These are phyloP conservation scores for Boletus austroedulis DNA, from an alignment of 1,284 basidiomycete genomes.

Conservation along the genomic window DNA sequence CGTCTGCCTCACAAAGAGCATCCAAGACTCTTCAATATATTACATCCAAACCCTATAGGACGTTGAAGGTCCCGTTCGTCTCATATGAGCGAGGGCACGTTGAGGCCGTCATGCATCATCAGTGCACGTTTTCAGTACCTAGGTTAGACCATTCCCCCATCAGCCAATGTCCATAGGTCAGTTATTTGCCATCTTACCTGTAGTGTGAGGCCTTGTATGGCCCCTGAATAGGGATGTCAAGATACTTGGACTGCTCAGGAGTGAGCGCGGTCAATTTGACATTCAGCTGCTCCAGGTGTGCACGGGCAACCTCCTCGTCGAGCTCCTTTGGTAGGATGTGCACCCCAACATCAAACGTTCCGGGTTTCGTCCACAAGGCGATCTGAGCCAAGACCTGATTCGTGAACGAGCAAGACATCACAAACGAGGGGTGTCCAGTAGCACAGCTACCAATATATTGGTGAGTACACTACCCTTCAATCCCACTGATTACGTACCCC, in stretches of 20 bases:
- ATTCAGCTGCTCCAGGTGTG: conserved; percentile 88
- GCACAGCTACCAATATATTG: conserved; percentile 52
- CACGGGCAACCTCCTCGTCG: conserved; percentile 98
- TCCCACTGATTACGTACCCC: conserved; percentile 56
- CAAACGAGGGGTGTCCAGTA: conserved; percentile 93
- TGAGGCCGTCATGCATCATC: conserved; percentile 63
- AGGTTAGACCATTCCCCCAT: conserved; percentile 37
- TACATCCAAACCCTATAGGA: conserved; percentile 41
- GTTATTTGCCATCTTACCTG: conserved; percentile 47
- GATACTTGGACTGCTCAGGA: conserved; percentile 82
- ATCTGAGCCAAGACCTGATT: conserved; percentile 99
- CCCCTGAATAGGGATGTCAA: conserved; percentile 86
- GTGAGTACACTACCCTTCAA: neutral
- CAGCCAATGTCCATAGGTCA: conserved; percentile 10
- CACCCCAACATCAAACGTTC: conserved; percentile 89
- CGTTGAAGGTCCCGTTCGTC: conserved; percentile 60
- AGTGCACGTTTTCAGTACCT: conserved; percentile 45
- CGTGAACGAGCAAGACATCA: conserved; percentile 99
- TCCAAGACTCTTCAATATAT: conserved; percentile 36
- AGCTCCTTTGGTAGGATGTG: conserved; percentile 97
- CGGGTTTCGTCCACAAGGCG: conserved; percentile 92
- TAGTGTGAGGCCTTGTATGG: conserved; percentile 93
- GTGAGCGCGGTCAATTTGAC: conserved; percentile 90
- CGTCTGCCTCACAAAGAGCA: conserved; percentile 29
- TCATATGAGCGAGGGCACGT: conserved; percentile 62